Percentiles rank a stretch among this genome's conserved stretches.
These are phyloP conservation scores for Phaffomyces opuntiae DNA, from an alignment of 805 yeast species.

Conservation along the genomic window DNA sequence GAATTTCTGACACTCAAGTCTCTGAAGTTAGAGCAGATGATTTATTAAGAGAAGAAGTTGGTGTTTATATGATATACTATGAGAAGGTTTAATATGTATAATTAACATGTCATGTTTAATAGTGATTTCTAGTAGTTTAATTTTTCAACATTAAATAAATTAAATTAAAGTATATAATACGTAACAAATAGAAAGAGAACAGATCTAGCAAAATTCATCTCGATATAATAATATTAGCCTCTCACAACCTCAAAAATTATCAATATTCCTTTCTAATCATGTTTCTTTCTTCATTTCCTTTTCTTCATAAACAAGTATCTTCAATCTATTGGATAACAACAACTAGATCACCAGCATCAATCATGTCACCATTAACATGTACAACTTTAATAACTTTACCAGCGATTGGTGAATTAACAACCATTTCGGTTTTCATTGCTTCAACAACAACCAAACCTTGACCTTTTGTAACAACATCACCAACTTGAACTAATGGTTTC, in stretches of 20 bases:
- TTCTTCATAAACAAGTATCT: neutral
- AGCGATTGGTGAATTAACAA: slow-evolving; percentile 59
- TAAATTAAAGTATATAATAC: neutral
- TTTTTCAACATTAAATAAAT: neutral
- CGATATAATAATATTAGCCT: neutral
- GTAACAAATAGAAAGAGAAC: neutral
- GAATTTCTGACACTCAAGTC: slow-evolving; percentile 70
- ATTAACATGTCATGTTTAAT: no score
- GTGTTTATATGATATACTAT: slow-evolving; percentile 83
- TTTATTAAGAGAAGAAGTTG: slow-evolving; percentile 60
- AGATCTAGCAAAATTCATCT: neutral
- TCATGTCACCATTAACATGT: slow-evolving; percentile 90
- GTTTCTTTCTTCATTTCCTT: neutral
- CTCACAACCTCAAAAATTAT: neutral
- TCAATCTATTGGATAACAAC: slow-evolving; percentile 55
- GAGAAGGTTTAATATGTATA: slow-evolving; percentile 34
- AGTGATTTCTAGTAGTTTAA: no score
- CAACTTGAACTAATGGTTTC: slow-evolving; percentile 80
- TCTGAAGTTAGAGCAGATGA: slow-evolving; percentile 52
- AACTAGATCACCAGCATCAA: slow-evolving; percentile 92
- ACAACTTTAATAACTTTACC: slow-evolving; percentile 70
- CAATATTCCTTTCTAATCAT: neutral
- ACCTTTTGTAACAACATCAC: slow-evolving; percentile 65
- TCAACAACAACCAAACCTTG: slow-evolving; percentile 86
- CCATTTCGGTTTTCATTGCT: slow-evolving; percentile 99